A percentile compares a stretch with the other conserved stretches of the same genome.
These are phyloP conservation scores for Spathaspora sp. DNA, from an alignment of 805 yeast genomes.

Conservation along the genomic window DNA sequence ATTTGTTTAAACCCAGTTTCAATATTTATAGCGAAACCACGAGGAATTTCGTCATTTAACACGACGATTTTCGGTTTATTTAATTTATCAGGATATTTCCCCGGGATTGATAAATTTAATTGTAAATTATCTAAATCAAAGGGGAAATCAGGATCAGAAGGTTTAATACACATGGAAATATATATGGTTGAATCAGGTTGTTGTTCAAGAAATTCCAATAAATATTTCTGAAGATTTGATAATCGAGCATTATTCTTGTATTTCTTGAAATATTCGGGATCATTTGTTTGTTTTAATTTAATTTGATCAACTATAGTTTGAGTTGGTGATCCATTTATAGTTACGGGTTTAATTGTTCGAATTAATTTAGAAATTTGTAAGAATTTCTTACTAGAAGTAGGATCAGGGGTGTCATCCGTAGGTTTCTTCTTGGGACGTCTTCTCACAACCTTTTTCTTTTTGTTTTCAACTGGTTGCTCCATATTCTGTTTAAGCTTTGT, in stretches of 20 bases:
- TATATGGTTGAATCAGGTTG: slow-evolving; percentile 25
- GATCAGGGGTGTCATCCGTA: background rate
- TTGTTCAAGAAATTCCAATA: slow-evolving; percentile 14
- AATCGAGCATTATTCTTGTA: slow-evolving; percentile 9
- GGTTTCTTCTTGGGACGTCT: background rate
- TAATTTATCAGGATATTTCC: slow-evolving; percentile 45
- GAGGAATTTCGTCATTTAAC: slow-evolving; percentile 63
- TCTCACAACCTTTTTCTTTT: background rate
- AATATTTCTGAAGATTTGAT: slow-evolving; percentile 12
- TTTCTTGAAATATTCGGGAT: slow-evolving; percentile 7
- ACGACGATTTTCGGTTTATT: slow-evolving; percentile 49
- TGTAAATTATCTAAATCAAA: slow-evolving; percentile 55
- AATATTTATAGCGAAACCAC: slow-evolving; percentile 64
- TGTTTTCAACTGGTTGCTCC: background rate
- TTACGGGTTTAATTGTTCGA: slow-evolving; percentile 27
- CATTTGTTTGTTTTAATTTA: slow-evolving; percentile 4
- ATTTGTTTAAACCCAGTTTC: slow-evolving; percentile 60
- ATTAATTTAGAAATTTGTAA: slow-evolving; percentile 32
- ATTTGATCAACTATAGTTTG: slow-evolving; percentile 6
- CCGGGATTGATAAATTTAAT: slow-evolving; percentile 52
- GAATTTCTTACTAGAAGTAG: slow-evolving; percentile 19
- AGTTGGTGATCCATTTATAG: slow-evolving; percentile 31
- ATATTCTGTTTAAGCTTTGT: background rate
- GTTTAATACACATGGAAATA: slow-evolving; percentile 44
- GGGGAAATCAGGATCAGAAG: slow-evolving; percentile 74